Evolutionary conservation across 768 basidiomycete genomes (phyloP).

Genomic region (Russula sp.): DNA sequence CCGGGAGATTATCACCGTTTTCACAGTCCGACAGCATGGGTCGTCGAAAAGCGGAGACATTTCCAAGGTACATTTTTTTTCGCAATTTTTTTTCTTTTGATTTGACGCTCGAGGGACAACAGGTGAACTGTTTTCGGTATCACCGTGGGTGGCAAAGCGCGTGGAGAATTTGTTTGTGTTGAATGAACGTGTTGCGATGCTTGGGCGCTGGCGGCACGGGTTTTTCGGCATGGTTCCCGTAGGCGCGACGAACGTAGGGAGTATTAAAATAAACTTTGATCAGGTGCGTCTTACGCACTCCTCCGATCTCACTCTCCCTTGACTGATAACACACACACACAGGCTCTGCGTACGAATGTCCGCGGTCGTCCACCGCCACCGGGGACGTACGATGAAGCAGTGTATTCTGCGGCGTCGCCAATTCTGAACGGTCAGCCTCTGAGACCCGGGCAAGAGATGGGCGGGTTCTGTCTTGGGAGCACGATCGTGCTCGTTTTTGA

Average conservation of each 20-base stretch:
- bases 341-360: slow-evolving; percentile 89
- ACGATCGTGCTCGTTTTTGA: slow-evolving; percentile 98
- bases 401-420: slow-evolving; percentile 80
- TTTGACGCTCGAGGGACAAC: not conserved
- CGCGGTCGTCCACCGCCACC: slow-evolving; percentile 67
- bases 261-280: slow-evolving; percentile 95
- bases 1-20: slow-evolving; percentile 99
- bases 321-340: not conserved
- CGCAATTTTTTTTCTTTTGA: not conserved
- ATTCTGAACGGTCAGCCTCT: slow-evolving; percentile 88
- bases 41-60: slow-evolving; percentile 92
- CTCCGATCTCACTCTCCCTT: not conserved
- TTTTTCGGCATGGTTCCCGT: slow-evolving; percentile 98
- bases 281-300: slow-evolving; percentile 50
- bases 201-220: slow-evolving; percentile 92
- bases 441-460: slow-evolving; percentile 89
- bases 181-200: slow-evolving; percentile 95
- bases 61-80: slow-evolving; percentile 63
- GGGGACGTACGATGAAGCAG: slow-evolving; percentile 89
- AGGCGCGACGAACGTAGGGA: slow-evolving; percentile 97
- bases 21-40: slow-evolving; percentile 95
- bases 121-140: slow-evolving; percentile 95
- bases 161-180: slow-evolving; percentile 91
- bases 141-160: slow-evolving; percentile 91
- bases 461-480: slow-evolving; percentile 92